Conservation (phyloP, 2,329 filamentous ascomycete genomes). For the Orbilia ellipsospora region DNA sequence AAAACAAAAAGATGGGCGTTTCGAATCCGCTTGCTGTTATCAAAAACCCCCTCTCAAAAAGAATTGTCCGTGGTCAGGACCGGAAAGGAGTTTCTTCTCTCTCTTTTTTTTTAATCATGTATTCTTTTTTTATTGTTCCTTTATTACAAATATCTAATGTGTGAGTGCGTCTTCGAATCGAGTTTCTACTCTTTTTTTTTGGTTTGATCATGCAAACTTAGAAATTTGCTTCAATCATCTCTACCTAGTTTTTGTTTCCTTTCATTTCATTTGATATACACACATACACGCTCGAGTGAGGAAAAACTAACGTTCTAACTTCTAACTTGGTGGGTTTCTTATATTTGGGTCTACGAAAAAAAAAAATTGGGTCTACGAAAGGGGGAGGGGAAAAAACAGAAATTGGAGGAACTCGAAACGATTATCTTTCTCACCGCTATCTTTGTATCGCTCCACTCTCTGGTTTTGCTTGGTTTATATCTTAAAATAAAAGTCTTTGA, state of each 20-base stretch:
- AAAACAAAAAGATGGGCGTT: slow-evolving; percentile 55
- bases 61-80: slow-evolving; percentile 55
- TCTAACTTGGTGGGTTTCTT: too few species aligned
- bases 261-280: slow-evolving; percentile 23
- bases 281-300: slow-evolving; percentile 23
- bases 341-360: too few species aligned
- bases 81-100: slow-evolving; percentile 52
- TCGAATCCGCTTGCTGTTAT: slow-evolving; percentile 27
- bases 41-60: slow-evolving; percentile 29
- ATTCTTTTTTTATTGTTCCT: not conserved
- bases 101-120: slow-evolving; percentile 25
- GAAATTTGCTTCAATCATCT: slow-evolving; percentile 20
- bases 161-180: slow-evolving; percentile 18
- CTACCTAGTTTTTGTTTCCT: slow-evolving; percentile 18
- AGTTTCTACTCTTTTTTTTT: not conserved
- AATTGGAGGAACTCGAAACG: too few species aligned
- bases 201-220: slow-evolving; percentile 20
- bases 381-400: too few species aligned
- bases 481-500: slow-evolving; percentile 3
- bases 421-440: too few species aligned
- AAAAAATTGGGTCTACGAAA: too few species aligned
- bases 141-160: slow-evolving; percentile 42
- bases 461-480: not conserved
- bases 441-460: too few species aligned
- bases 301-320: too few species aligned